A percentile compares a stretch with the other conserved stretches of the same genome.
Evolutionary conservation across 768 basidiomycete genomes (phyloP).

Genomic region (Tylopilus sp.): DNA sequence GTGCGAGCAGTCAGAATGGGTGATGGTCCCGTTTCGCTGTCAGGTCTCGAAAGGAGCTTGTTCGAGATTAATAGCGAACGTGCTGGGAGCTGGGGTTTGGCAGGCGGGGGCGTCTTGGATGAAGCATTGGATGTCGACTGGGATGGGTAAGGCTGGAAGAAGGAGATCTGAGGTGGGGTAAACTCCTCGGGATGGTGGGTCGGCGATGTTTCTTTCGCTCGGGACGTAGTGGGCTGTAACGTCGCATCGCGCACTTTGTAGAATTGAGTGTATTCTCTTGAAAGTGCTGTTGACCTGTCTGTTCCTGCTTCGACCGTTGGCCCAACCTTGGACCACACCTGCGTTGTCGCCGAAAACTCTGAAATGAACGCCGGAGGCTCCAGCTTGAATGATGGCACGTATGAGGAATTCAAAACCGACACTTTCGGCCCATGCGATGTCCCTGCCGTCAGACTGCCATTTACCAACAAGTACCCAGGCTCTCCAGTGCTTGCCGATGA

Average conservation of each 20-base stretch:
- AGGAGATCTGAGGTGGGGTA: not conserved
- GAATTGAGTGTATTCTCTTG: not conserved
- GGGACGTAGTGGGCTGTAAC: not conserved
- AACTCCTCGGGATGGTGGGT: not conserved
- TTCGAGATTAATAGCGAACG: too few species aligned
- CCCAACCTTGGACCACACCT: not conserved
- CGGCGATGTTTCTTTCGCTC: not conserved
- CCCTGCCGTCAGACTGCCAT: slow-evolving; percentile 26
- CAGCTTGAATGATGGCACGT: not conserved
- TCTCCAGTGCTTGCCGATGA: slow-evolving; percentile 21
- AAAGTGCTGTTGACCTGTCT: not conserved
- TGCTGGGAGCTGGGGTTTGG: too few species aligned
- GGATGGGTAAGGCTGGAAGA: not conserved
- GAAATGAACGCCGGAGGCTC: not conserved
- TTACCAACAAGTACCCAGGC: slow-evolving; percentile 32
- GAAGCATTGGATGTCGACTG: too few species aligned
- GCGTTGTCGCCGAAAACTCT: slow-evolving; percentile 12
- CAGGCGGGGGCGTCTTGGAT: too few species aligned
- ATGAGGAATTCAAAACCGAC: slow-evolving; percentile 1
- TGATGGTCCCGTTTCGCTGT: too few species aligned
- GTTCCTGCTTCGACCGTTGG: not conserved
- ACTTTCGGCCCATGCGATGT: slow-evolving; percentile 43
- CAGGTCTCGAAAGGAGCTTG: too few species aligned
- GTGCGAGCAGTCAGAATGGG: too few species aligned
- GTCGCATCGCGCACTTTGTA: not conserved